Percentiles rank a stretch among this genome's conserved stretches.
These are phyloP conservation scores for Botrytis tulipae DNA, from an alignment of 2,329 filamentous ascomycete genomes.

Conservation along the genomic window DNA sequence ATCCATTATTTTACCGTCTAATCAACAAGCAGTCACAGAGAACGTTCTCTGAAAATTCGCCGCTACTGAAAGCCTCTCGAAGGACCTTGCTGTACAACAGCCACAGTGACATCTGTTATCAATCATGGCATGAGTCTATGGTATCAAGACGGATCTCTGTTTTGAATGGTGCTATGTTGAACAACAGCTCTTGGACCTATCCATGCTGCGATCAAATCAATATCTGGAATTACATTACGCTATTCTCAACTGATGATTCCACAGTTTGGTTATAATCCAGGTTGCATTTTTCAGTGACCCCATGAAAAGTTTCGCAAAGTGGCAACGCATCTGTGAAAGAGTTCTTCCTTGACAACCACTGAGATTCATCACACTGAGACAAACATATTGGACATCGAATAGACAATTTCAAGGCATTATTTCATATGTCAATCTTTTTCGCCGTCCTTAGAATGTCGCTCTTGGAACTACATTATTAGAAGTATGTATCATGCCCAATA, in stretches of 20 bases:
- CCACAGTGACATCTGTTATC: background rate
- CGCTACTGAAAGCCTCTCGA: background rate
- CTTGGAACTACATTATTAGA: background rate
- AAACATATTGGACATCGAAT: background rate
- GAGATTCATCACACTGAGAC: background rate
- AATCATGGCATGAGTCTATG: background rate
- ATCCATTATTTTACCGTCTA: no score
- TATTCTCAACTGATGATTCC: background rate
- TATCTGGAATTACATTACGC: background rate
- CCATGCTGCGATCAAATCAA: background rate
- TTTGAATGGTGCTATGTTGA: background rate
- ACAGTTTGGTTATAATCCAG: no score
- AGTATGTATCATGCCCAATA: no score
- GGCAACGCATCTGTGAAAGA: background rate
- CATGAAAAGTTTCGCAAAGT: background rate
- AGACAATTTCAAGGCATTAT: background rate
- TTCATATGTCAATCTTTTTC: background rate
- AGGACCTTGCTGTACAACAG: background rate
- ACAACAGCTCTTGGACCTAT: background rate
- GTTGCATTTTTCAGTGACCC: background rate
- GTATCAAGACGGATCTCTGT: background rate
- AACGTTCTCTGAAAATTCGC: background rate
- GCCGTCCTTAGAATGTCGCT: background rate
- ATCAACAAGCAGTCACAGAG: background rate
- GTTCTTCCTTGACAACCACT: background rate